phyloP scores from a whole-genome alignment of 225 moss, liverwort and hornwort genomes.

The Straminergon stramineum region DNA sequence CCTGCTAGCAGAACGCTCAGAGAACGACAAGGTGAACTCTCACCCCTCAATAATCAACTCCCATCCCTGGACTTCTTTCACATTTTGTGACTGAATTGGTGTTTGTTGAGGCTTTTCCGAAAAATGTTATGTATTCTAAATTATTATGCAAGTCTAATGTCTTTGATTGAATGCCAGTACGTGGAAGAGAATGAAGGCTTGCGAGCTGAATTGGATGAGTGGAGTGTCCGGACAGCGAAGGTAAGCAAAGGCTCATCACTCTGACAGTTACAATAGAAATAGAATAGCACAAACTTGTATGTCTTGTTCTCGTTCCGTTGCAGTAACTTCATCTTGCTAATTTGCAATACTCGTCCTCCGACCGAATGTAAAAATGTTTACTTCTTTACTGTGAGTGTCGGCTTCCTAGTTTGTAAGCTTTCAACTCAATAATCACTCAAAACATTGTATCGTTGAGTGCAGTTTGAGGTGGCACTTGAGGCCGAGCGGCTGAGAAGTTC shows the following conservation, averaged over 20 bases:
- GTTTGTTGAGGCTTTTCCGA: background rate
- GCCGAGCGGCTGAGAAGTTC: constrained; percentile 25
- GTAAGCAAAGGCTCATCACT: background rate
- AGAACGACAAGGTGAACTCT: constrained; percentile 36
- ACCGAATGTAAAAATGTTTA: background rate
- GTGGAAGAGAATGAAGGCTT: constrained; percentile 54
- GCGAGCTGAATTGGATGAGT: constrained; percentile 59
- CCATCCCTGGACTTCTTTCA: background rate
- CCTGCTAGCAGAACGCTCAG: constrained; percentile 23
- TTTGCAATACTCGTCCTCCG: background rate
- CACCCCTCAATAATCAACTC: background rate
- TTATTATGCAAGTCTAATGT: background rate
- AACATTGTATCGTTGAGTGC: background rate
- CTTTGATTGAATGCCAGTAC: constrained; percentile 16
- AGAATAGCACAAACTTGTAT: background rate
- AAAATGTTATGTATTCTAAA: background rate
- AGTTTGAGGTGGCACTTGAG: constrained; percentile 49
- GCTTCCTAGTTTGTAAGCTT: background rate
- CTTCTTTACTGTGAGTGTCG: background rate
- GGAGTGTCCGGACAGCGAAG: constrained; percentile 51
- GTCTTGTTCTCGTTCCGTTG: background rate
- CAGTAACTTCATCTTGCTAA: background rate
- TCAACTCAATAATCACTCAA: background rate
- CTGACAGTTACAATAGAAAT: background rate
- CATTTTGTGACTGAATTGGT: background rate